A percentile compares a stretch with the other conserved stretches of the same genome.
Conservation (phyloP, 768 basidiomycete species). For the Tricholomella constricta region DNA sequence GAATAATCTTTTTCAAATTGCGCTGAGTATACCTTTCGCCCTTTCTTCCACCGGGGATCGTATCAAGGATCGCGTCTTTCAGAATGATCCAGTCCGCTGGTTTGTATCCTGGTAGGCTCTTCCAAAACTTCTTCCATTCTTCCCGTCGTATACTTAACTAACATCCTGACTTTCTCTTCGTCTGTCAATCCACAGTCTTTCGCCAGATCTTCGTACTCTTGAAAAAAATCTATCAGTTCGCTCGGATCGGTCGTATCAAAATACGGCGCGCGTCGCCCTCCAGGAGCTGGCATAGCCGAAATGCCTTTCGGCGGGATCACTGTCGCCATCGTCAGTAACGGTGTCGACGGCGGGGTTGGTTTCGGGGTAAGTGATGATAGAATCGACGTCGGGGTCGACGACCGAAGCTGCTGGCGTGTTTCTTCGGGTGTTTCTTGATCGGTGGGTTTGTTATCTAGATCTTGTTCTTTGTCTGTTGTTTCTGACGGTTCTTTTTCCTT, state of each 20-base stretch:
- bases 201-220: too few relatives aligned
- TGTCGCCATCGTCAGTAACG: background rate
- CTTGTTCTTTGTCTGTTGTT: too few relatives aligned
- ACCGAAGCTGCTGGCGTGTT: too few relatives aligned
- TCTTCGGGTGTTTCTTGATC: background rate
- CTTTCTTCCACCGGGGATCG: slow-evolving; percentile 1
- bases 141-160: slow-evolving; percentile 13
- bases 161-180: slow-evolving; percentile 7
- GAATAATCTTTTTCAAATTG: too few relatives aligned
- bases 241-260: background rate
- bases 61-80: slow-evolving; percentile 7
- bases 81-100: background rate
- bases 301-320: too few relatives aligned
- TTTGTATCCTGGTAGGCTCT: slow-evolving; percentile 7
- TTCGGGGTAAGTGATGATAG: too few relatives aligned
- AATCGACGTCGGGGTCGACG: too few relatives aligned
- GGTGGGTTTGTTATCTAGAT: too few relatives aligned
- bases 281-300: too few relatives aligned
- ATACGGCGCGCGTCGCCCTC: slow-evolving; percentile 6
- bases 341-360: too few relatives aligned
- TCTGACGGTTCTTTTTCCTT: background rate
- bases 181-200: slow-evolving; percentile 11
- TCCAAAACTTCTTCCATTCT: too few relatives aligned
- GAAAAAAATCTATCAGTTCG: slow-evolving; percentile 7
- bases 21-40: too few relatives aligned